These are phyloP conservation scores for Pseudogymnoascus destructans DNA, from an alignment of 2,329 filamentous ascomycete species.

Conservation along the genomic window DNA sequence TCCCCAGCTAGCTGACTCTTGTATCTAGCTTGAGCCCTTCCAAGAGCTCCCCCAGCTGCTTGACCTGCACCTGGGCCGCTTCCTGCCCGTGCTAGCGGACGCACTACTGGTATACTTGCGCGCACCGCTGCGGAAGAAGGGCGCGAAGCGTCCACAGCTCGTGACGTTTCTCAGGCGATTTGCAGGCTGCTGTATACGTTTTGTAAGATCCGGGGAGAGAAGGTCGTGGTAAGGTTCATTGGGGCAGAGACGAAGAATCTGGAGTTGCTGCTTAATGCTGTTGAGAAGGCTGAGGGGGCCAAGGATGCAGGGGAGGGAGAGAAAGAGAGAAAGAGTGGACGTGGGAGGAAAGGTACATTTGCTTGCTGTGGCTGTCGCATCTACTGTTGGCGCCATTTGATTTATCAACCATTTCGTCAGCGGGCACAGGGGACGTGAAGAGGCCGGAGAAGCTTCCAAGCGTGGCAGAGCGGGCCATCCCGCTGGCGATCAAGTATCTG, in stretches of 20 bases:
- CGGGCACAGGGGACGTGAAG: slow-evolving; percentile 35
- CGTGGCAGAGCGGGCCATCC: slow-evolving; percentile 57
- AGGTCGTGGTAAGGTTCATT: slow-evolving; percentile 81
- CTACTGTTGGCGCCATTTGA: slow-evolving; percentile 81
- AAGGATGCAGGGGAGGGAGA: slow-evolving; percentile 11
- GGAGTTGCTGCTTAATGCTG: slow-evolving; percentile 61
- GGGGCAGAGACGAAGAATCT: slow-evolving; percentile 81
- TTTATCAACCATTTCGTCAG: slow-evolving; percentile 66
- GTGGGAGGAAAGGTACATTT: slow-evolving; percentile 84
- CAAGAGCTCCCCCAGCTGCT: slow-evolving; percentile 92
- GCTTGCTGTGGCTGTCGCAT: slow-evolving; percentile 78
- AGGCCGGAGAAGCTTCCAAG: slow-evolving; percentile 44
- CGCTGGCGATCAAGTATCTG: slow-evolving; percentile 59
- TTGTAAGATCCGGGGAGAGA: slow-evolving; percentile 88
- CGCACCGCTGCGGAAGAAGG: slow-evolving; percentile 27
- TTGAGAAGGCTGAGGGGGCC: slow-evolving; percentile 44
- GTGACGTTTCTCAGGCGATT: slow-evolving; percentile 43
- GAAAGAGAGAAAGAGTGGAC: slow-evolving; percentile 33
- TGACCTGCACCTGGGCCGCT: slow-evolving; percentile 64
- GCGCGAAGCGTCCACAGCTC: slow-evolving; percentile 29
- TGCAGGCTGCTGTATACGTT: slow-evolving; percentile 75
- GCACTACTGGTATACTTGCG: slow-evolving; percentile 59
- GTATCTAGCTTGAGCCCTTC: slow-evolving; percentile 58
- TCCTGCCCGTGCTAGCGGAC: slow-evolving; percentile 62
- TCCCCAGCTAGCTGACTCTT: slow-evolving; percentile 14